Conservation (phyloP, 768 basidiomycete genomes). For the Cystobasidium ongulense region DNA sequence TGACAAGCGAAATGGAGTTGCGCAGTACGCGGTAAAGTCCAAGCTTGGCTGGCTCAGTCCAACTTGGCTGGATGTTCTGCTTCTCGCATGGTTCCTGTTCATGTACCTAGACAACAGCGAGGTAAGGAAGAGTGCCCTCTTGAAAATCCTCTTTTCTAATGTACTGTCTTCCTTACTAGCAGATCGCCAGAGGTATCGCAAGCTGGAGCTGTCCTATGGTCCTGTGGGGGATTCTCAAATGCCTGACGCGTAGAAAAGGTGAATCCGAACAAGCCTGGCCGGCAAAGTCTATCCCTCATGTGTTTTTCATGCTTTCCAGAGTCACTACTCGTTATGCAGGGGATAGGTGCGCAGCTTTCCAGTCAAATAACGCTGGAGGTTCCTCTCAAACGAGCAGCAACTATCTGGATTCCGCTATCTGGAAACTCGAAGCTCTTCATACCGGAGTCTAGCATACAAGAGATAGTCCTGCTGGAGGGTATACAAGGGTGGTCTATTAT, state of each 20-base stretch:
- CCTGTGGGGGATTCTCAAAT: background rate
- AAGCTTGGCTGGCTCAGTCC: background rate
- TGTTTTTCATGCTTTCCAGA: constrained; percentile 3
- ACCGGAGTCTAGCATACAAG: background rate
- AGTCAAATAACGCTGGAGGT: background rate
- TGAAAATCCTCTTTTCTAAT: background rate
- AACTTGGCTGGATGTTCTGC: background rate
- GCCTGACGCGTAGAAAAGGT: background rate
- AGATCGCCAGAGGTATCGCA: background rate
- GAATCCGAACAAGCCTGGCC: too few species aligned
- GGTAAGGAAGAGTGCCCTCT: background rate
- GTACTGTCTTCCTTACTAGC: too few species aligned
- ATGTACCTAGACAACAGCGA: background rate
- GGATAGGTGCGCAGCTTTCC: background rate
- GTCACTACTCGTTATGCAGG: background rate
- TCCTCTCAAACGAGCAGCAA: background rate
- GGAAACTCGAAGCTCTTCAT: constrained; percentile 8
- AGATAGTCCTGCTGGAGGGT: constrained; percentile 19
- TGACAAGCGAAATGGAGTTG: background rate
- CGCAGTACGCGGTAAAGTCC: background rate
- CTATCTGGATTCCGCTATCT: background rate
- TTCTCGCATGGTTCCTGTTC: background rate
- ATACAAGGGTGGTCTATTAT: constrained; percentile 25
- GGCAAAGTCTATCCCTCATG: too few species aligned
- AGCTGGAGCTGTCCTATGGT: background rate